Conservation (phyloP, 1,284 basidiomycete species). For the Puccinia hordei region DNA sequence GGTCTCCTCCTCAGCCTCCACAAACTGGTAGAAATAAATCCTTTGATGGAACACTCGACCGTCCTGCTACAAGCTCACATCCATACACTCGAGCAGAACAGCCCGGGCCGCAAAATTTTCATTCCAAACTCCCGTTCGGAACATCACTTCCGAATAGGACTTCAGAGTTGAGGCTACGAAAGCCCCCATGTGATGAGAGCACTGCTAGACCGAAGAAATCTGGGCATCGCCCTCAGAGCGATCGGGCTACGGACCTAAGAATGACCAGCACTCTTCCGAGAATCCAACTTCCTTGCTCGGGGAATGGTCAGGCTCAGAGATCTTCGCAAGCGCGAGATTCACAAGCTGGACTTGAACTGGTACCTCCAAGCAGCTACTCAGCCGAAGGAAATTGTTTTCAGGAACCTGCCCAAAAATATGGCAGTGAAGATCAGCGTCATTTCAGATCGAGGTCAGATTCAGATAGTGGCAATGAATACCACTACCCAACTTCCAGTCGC, state of each 20-base stretch:
- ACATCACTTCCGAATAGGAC: not conserved
- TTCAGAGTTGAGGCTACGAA: conserved; percentile 5
- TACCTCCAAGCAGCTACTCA: not conserved
- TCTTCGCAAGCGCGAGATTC: conserved; percentile 1
- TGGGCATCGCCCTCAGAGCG: not conserved
- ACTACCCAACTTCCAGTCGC: not conserved
- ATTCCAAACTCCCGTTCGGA: not conserved
- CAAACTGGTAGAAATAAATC: not conserved
- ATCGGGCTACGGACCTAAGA: not conserved
- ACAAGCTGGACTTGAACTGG: not conserved
- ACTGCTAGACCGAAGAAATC: not conserved
- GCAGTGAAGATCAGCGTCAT: not conserved
- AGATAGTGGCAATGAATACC: not conserved
- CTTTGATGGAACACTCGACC: not conserved
- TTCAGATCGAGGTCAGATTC: not conserved
- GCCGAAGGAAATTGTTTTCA: not conserved
- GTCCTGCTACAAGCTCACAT: conserved; percentile 1
- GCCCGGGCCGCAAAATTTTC: not conserved
- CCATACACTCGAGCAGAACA: not conserved
- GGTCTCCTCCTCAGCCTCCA: too few species aligned
- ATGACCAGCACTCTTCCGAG: not conserved
- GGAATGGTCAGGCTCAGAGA: not conserved
- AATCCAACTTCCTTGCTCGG: not conserved
- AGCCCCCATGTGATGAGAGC: conserved; percentile 9
- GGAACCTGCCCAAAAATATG: not conserved